A percentile compares a stretch with the other conserved stretches of the same genome.
These are phyloP conservation scores for Ophiosphaerella korrae DNA, from an alignment of 2,329 filamentous ascomycete genomes.

Conservation along the genomic window DNA sequence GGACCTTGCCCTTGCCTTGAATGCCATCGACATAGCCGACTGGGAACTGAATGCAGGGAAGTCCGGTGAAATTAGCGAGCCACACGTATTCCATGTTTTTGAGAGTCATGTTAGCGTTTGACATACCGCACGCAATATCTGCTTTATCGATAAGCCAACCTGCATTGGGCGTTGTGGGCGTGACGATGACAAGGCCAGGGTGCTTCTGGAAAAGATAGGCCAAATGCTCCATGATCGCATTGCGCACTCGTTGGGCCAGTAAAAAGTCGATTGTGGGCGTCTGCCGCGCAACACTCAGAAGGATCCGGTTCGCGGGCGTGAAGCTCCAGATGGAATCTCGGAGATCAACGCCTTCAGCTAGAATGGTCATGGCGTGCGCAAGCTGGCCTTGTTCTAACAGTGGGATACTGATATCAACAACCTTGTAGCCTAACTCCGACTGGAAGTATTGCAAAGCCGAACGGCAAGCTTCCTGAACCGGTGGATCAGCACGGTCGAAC, in stretches of 20 bases:
- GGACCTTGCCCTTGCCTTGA: slow-evolving; percentile 59
- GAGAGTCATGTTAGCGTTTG: slow-evolving; percentile 74
- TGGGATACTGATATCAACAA: slow-evolving; percentile 68
- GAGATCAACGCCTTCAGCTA: slow-evolving; percentile 67
- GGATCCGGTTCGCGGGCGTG: slow-evolving; percentile 70
- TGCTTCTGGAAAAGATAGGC: slow-evolving; percentile 71
- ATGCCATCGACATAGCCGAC: slow-evolving; percentile 70
- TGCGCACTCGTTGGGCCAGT: slow-evolving; percentile 73
- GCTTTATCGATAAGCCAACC: slow-evolving; percentile 74
- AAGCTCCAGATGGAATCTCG: slow-evolving; percentile 60
- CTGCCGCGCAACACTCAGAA: slow-evolving; percentile 68
- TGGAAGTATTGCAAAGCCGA: slow-evolving; percentile 65
- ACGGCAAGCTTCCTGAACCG: slow-evolving; percentile 67
- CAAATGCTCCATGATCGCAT: slow-evolving; percentile 78
- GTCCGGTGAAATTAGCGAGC: slow-evolving; percentile 81
- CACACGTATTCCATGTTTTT: slow-evolving; percentile 84
- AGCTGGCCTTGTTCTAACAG: slow-evolving; percentile 72
- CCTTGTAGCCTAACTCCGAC: slow-evolving; percentile 57
- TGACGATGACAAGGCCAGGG: slow-evolving; percentile 77
- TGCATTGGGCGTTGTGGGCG: slow-evolving; percentile 75
- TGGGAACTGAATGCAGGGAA: slow-evolving; percentile 75
- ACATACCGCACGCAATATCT: slow-evolving; percentile 68
- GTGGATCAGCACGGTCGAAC: slow-evolving; percentile 70
- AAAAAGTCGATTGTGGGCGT: slow-evolving; percentile 73
- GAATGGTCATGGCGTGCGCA: slow-evolving; percentile 78